Base-by-base conservation (phyloP, 768 basidiomycete species). In the Tephrocybe sp. region DNA sequence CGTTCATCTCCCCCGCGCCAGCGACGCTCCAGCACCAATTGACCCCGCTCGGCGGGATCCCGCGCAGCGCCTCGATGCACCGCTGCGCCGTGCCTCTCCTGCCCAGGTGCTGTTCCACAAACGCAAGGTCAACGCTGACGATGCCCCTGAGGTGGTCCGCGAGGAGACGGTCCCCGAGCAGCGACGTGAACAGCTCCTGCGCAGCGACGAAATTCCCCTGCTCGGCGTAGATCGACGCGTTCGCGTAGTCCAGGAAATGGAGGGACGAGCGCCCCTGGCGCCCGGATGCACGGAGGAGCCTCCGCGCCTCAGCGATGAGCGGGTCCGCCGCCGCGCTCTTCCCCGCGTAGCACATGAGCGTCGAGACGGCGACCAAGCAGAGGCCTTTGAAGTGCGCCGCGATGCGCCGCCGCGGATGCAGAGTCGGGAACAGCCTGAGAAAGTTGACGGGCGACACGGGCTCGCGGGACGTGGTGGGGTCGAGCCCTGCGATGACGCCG, bases 201-300 rank as follows among this genome's bases (percentile, higher is more conserved):
- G 47, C 55, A 8, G 9, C 38, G 4, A 25, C 24, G 17, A 46
- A 50, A 23, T 53, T 28, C 17, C 51, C 51, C 15, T 17, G 43
- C n/a, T 32, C 37, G 10, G 1, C 18, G 37, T 49, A 36, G 9
- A 48, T 11, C 21, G 12, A 20, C 32, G 40, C 45, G 1, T 39
- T 12, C 3, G 6, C 38, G 20, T 24, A 45, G n/a, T 45, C 32
- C 4, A n/a, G 12, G 17, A 44, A 15, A 24, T 21, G 18, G 3
- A 33, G 40, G 8, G 5, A 11, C 20, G 7, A 0, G 10, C 46
- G 50, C 18, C 47, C 51, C 1, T 8, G 17, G 7, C 43, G 34
- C 12, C 48, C 48, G 12, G 30, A 34, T 15, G n/a, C 14, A 34
- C 40, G 18, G 17, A 40, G 40, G 4, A 50, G 11, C 17, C n/a